Conservation (phyloP, 1,284 basidiomycete species). For the Puccinia horiana region DNA sequence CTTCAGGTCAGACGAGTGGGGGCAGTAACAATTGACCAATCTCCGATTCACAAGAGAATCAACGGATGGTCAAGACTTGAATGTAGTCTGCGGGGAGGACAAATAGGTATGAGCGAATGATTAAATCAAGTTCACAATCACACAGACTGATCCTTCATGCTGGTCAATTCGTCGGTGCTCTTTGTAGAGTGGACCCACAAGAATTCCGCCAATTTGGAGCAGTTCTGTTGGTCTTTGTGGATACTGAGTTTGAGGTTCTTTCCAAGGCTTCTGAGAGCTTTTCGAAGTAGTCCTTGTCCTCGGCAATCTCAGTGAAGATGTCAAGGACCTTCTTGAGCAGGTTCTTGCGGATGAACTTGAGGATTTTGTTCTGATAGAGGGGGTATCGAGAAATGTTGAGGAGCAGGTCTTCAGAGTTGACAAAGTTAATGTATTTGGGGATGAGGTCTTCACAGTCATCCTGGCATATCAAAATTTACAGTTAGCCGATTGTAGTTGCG, state of each 20-base stretch:
- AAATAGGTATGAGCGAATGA: neutral
- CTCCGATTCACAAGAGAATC: no score
- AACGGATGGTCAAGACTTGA: no score
- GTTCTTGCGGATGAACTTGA: constrained; percentile 88
- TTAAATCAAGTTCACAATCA: constrained; percentile 31
- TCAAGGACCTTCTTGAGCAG: constrained; percentile 98
- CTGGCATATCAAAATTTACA: neutral
- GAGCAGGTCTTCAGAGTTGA: constrained; percentile 99
- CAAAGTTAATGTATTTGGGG: constrained; percentile 99
- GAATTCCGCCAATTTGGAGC: constrained; percentile 99
- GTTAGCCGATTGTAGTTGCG: neutral
- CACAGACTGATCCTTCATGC: constrained; percentile 75
- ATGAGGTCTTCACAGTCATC: constrained; percentile 99
- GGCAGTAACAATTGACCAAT: no score
- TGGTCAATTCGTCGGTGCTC: constrained; percentile 85
- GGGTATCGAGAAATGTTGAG: constrained; percentile 99
- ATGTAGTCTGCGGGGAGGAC: constrained; percentile 83
- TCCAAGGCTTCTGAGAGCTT: constrained; percentile 94
- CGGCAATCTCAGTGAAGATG: constrained; percentile 90
- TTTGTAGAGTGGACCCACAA: constrained; percentile 98
- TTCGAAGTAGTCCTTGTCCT: constrained; percentile 99
- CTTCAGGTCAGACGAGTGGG: no score
- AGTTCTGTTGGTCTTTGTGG: constrained; percentile 98
- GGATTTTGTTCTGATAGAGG: constrained; percentile 99
- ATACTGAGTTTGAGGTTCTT: constrained; percentile 97